Percentiles rank a stretch among this genome's conserved stretches.
Conservation (phyloP, 352 stramenopile species). For the Globisporangium uncinulatum region DNA sequence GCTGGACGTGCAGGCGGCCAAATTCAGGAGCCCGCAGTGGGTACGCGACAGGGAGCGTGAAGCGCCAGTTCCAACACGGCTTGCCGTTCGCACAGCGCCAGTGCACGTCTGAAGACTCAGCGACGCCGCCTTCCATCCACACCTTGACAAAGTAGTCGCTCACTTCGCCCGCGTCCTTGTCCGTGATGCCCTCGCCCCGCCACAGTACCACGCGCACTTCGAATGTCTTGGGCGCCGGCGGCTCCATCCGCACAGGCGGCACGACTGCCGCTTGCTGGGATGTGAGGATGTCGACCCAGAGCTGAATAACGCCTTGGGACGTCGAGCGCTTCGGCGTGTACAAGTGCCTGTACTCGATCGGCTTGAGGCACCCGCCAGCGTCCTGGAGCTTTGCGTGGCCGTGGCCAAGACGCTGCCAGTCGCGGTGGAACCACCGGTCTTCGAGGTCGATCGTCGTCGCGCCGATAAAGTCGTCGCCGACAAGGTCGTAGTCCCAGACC, state of each 20-base stretch:
- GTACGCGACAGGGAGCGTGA: conserved; percentile 86
- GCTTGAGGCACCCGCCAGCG: conserved; percentile 48
- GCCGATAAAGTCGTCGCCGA: conserved; percentile 87
- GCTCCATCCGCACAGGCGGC: conserved; percentile 61
- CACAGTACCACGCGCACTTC: conserved; percentile 89
- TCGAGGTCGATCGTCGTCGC: conserved; percentile 90
- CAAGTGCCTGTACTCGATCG: conserved; percentile 85
- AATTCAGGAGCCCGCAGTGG: conserved; percentile 73
- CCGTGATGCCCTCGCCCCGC: conserved; percentile 79
- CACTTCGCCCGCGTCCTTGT: conserved; percentile 70
- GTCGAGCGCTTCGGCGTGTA: conserved; percentile 68
- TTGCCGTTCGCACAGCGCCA: conserved; percentile 90
- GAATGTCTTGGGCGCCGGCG: conserved; percentile 59
- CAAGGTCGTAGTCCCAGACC: conserved; percentile 75
- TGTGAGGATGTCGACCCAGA: conserved; percentile 91
- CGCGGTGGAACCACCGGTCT: conserved; percentile 89
- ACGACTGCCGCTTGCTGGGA: conserved; percentile 56
- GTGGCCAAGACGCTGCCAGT: conserved; percentile 67
- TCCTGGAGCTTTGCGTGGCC: conserved; percentile 17
- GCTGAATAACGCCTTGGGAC: conserved; percentile 62
- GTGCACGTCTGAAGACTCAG: conserved; percentile 82
- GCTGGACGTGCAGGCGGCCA: conserved; percentile 83
- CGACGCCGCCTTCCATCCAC: conserved; percentile 76
- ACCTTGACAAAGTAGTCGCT: conserved; percentile 92
- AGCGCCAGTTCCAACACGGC: conserved; percentile 89